Conservation (phyloP, 495 filamentous ascomycete species). For the Wilcoxina mikolae region DNA sequence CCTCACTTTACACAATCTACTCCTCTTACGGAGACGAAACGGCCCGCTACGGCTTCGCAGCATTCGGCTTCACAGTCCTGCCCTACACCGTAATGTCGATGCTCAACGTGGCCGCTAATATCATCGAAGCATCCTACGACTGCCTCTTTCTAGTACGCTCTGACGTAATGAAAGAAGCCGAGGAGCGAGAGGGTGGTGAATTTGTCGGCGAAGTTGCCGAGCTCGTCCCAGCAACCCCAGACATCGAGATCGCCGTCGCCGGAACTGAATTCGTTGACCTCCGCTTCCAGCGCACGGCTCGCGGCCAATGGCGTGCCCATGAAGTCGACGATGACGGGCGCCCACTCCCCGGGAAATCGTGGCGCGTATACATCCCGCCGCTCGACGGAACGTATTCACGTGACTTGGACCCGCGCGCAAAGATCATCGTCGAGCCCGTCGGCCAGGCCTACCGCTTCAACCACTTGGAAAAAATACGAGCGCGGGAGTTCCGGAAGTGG, state of each 20-base stretch:
- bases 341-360: background rate
- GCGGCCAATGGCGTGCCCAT: background rate
- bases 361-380: conserved; percentile 6
- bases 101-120: conserved; percentile 41
- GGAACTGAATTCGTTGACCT: conserved; percentile 12
- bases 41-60: conserved; percentile 32
- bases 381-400: conserved; percentile 7
- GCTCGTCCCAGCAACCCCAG: conserved; percentile 10
- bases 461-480: background rate
- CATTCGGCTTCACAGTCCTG: conserved; percentile 35
- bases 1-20: conserved; percentile 30
- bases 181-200: conserved; percentile 21
- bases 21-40: conserved; percentile 32
- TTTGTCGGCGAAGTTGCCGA: conserved; percentile 31
- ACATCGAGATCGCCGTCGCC: conserved; percentile 1
- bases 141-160: conserved; percentile 33
- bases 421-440: conserved; percentile 5
- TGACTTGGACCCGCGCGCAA: background rate
- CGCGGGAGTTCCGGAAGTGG: background rate
- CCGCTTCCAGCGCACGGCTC: conserved; percentile 19
- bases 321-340: conserved; percentile 2
- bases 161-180: conserved; percentile 35
- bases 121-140: conserved; percentile 32
- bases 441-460: background rate
- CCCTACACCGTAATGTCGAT: conserved; percentile 56